Percentiles rank a stretch among this genome's conserved stretches.
Conservation (phyloP, 1,284 basidiomycete genomes). For the Pseudozyma sp. region DNA sequence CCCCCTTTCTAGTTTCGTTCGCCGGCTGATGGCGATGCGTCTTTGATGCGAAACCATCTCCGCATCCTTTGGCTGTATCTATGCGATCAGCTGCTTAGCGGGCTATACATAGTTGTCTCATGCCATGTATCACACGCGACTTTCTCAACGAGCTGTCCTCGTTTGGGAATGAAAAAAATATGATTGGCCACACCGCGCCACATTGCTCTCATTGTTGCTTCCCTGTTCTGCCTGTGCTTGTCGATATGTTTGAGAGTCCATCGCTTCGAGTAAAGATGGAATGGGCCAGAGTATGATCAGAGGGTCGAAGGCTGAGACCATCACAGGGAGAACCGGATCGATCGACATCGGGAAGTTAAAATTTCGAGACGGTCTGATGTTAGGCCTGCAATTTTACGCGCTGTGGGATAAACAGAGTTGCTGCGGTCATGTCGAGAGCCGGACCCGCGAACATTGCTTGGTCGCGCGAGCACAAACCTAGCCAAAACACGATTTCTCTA, state of each 20-base stretch:
- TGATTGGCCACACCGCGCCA: constrained; percentile 29
- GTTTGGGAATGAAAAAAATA: constrained; percentile 30
- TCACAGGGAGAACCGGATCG: too few relatives aligned
- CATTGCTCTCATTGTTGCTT: constrained; percentile 12
- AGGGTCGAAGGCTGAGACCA: too few relatives aligned
- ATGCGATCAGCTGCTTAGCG: constrained; percentile 21
- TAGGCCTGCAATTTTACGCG: not conserved
- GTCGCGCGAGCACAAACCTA: constrained; percentile 11
- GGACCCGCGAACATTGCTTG: constrained; percentile 23
- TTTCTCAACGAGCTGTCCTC: constrained; percentile 8
- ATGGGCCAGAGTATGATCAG: too few relatives aligned
- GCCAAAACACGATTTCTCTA: not conserved
- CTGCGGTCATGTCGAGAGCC: constrained; percentile 40
- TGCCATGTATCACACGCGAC: constrained; percentile 20
- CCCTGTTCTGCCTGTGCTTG: not conserved
- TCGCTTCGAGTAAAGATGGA: not conserved
- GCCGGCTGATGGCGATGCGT: constrained; percentile 8
- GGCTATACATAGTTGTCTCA: constrained; percentile 15
- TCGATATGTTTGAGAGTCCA: not conserved
- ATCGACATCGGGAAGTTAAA: too few relatives aligned
- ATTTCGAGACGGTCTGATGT: too few relatives aligned
- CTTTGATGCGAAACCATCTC: not conserved
- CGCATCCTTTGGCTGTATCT: constrained; percentile 13
- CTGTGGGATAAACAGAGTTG: not conserved
- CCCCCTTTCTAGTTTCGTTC: constrained; percentile 45